Evolutionary conservation across 306 rosid species (phyloP), one percentile per base, ranked within the genome.

Genomic region (Vicia faba): DNA sequence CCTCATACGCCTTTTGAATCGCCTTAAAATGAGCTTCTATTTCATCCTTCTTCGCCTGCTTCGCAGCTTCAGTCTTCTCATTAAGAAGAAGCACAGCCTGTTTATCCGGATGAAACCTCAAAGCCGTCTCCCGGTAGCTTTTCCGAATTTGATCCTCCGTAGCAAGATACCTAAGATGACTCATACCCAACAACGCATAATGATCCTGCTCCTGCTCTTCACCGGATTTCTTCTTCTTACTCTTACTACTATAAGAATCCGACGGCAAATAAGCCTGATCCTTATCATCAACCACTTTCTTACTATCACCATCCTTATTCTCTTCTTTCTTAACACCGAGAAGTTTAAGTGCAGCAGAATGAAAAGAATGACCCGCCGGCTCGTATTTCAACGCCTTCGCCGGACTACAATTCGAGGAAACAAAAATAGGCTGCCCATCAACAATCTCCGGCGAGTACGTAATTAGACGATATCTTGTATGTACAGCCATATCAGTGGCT

Each of bases 21-120:
- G 38, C 38, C 38, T 33, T 33, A 33, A 33, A 33, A 33, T 33
- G 38, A 33, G 38, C 38, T 7, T 33, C 38, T 33, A 7, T 1
- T 33, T 33, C 38, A 33, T 33, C 38, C 38, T 33, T 33, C 38
- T 33, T 33, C 8, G 38, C 81, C 74, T 84, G 91, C 53, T 89
- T 92, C 13, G 89, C 91, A 23, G 86, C 79, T 80, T 89, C 98
- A 45, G 89, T 89, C 78, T 76, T 86, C 85, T 87, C 98, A 13
- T 84, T 84, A 72, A 92, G 93, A 69, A 92, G 82, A 64, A 87
- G 87, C n/a, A 93, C 81, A 66, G 96, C 96, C 82, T 87, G 96
- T 75, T 92, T 92, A 81, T 92, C 98, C 39, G 96, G 98, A 77
- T 92, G 98, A 83, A 81, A 84, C 72, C 79, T 92, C 86, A 92